These are phyloP conservation scores for Penicillium crystallinum DNA, from an alignment of 495 filamentous ascomycete genomes.

Conservation along the genomic window DNA sequence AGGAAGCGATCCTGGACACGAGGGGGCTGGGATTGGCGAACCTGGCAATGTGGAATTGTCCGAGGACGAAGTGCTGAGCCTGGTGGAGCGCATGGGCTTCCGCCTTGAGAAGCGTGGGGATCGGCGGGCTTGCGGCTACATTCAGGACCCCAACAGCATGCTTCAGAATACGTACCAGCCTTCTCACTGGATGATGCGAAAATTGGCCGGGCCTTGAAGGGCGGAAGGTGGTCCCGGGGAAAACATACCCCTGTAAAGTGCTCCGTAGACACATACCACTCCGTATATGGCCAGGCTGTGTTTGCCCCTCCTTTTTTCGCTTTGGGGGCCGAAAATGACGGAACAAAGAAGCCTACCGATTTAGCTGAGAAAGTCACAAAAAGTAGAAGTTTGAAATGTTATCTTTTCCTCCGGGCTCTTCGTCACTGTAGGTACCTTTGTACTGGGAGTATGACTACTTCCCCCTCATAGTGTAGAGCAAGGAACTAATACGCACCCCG, in stretches of 20 bases:
- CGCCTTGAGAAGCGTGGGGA: conserved; percentile 51
- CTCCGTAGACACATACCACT: neutral
- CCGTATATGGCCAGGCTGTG: neutral
- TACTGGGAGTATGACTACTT: too few species aligned
- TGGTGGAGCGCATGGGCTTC: conserved; percentile 77
- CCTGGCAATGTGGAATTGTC: conserved; percentile 82
- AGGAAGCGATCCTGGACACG: conserved; percentile 12
- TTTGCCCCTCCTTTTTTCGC: neutral
- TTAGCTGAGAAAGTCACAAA: neutral
- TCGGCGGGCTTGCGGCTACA: conserved; percentile 66
- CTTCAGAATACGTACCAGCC: conserved; percentile 72
- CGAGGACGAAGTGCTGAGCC: conserved; percentile 74
- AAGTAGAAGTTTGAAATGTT: neutral
- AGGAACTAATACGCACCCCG: too few species aligned
- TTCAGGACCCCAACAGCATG: conserved; percentile 79
- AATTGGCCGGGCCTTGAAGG: conserved; percentile 28
- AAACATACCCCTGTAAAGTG: conserved; percentile 1
- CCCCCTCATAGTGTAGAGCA: too few species aligned
- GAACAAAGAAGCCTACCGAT: neutral
- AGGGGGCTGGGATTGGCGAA: conserved; percentile 59
- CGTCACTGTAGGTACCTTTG: too few species aligned
- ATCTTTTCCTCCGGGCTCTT: neutral
- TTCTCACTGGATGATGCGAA: conserved; percentile 80
- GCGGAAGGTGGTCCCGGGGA: neutral
- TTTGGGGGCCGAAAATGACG: conserved; percentile 5